These are phyloP conservation scores for Eimeria necatrix DNA, from an alignment of 169 alveolate genomes.

Conservation along the genomic window DNA sequence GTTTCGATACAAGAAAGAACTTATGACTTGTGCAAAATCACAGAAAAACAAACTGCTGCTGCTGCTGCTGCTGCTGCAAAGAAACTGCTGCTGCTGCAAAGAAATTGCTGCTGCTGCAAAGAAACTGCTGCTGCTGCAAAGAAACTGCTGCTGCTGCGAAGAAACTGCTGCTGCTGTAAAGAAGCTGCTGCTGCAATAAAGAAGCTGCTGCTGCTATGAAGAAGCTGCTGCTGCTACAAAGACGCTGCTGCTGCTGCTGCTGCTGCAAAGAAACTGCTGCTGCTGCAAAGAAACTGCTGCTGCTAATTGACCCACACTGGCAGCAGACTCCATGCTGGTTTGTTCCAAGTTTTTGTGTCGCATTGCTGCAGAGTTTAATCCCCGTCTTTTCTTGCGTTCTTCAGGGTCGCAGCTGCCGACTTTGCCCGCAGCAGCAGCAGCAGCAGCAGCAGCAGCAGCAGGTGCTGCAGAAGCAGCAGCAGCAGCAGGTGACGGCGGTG, in stretches of 20 bases:
- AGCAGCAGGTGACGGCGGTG: not conserved
- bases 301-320: not conserved
- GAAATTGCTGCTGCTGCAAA: no score
- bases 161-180: no score
- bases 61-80: no score
- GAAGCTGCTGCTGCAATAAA: no score
- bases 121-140: no score
- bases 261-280: no score
- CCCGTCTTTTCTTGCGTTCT: conserved; percentile 49
- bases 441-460: not conserved
- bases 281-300: no score
- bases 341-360: conserved; percentile 60
- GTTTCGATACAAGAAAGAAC: not conserved
- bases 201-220: no score
- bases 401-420: not conserved
- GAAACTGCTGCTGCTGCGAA: no score
- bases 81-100: no score
- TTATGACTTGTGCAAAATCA: not conserved
- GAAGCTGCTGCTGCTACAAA: no score
- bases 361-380: conserved; percentile 55
- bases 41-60: not conserved
- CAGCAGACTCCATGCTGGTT: not conserved
- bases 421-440: not conserved
- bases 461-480: not conserved
- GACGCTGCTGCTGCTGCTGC: no score